Percentiles rank a stretch among this genome's conserved stretches.
Evolutionary conservation across 2,329 filamentous ascomycete species (phyloP).

Genomic region (Cordyceps javanica): DNA sequence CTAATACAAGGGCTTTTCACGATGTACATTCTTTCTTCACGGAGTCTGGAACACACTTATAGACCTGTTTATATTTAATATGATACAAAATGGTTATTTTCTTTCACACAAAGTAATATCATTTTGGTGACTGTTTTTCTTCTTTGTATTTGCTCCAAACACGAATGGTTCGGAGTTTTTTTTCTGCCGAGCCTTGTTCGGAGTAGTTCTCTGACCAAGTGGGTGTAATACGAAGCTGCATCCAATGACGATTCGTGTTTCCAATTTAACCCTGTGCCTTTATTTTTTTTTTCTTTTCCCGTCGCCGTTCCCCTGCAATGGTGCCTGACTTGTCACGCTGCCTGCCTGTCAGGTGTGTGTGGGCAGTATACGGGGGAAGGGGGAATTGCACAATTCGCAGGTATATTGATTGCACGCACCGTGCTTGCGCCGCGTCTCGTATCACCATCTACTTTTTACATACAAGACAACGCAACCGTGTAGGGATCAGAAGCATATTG

Average conservation of each 20-base stretch:
- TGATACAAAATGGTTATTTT: not conserved
- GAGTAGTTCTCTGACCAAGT: not conserved
- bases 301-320: not conserved
- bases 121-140: not conserved
- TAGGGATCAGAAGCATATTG: no score
- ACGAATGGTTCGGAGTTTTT: not conserved
- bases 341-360: not conserved
- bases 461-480: no score
- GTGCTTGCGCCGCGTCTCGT: not conserved
- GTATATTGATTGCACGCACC: not conserved
- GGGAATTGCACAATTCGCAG: no score
- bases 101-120: no score
- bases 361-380: no score
- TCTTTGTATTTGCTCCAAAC: no score
- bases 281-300: no score
- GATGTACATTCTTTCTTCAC: constrained; percentile 7
- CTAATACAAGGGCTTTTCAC: constrained; percentile 10
- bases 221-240: constrained; percentile 3
- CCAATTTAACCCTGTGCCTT: not conserved
- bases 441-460: no score
- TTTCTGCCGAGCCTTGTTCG: no score
- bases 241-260: not conserved
- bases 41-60: constrained; percentile 13
- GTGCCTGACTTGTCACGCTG: not conserved
- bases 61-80: constrained; percentile 12